A percentile compares a stretch with the other conserved stretches of the same genome.
Conservation (phyloP, 208 protist species). For the Giardia duodenalis region DNA sequence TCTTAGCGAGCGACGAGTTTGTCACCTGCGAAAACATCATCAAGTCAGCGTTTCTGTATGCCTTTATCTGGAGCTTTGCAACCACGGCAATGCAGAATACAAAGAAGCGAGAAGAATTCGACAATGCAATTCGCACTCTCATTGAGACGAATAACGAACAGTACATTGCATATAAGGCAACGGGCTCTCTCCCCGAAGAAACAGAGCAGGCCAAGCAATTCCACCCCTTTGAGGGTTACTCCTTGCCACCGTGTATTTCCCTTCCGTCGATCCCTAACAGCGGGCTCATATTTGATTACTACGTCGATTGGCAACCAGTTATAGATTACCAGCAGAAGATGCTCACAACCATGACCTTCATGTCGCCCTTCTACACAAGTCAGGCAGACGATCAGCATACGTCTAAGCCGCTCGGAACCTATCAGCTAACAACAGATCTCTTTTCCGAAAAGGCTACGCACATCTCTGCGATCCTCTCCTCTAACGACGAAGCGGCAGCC, state of each 20-base stretch:
- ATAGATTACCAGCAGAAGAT: not conserved
- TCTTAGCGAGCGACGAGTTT: not conserved
- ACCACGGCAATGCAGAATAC: constrained; percentile 63
- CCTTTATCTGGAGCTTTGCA: constrained; percentile 80
- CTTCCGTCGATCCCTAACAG: constrained; percentile 56
- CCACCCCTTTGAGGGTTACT: not conserved
- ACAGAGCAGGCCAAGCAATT: not conserved
- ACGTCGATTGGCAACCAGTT: constrained; percentile 56
- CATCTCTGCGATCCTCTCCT: not conserved
- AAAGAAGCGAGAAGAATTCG: constrained; percentile 64
- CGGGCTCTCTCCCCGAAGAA: not conserved
- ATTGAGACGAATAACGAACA: constrained; percentile 53
- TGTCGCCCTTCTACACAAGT: not conserved
- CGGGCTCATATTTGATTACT: constrained; percentile 75
- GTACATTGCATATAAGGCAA: not conserved
- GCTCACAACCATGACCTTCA: not conserved
- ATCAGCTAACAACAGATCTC: not conserved
- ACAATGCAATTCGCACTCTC: constrained; percentile 58
- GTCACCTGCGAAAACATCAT: not conserved
- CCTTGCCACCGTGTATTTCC: not conserved
- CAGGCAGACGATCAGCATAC: not conserved
- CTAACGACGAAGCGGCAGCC: not conserved
- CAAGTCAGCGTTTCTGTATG: constrained; percentile 57
- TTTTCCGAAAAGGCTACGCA: not conserved
- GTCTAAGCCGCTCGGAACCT: not conserved